A percentile compares a stretch with the other conserved stretches of the same genome.
These are phyloP conservation scores for Gaertneriomyces semiglobifer DNA, from an alignment of 192 early-diverging fungal species.

Conservation along the genomic window DNA sequence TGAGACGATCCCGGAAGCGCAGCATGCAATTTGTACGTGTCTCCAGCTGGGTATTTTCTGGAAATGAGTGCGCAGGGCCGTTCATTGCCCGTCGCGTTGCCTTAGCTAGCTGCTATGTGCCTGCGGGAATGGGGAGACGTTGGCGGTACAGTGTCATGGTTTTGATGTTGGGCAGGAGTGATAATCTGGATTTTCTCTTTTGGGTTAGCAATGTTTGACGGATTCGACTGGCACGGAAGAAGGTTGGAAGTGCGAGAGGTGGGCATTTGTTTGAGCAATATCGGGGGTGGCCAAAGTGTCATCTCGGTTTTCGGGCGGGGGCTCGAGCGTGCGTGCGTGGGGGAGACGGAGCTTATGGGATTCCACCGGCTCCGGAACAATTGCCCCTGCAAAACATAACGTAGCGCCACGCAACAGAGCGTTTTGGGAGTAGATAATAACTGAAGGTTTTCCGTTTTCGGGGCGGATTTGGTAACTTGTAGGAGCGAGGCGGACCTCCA, in stretches of 20 bases:
- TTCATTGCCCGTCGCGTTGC: neutral
- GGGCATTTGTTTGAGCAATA: constrained; percentile 15
- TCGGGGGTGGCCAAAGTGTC: no score
- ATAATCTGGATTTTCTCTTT: constrained; percentile 20
- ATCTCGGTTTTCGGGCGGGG: no score
- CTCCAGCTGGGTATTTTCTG: neutral
- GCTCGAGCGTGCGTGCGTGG: no score
- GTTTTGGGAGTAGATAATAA: neutral
- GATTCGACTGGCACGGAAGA: constrained; percentile 73
- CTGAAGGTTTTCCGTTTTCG: neutral
- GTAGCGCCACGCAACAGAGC: no score
- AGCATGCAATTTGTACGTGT: constrained; percentile 72
- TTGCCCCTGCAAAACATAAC: no score
- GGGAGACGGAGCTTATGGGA: no score
- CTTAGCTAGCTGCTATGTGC: neutral
- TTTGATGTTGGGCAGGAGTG: constrained; percentile 7
- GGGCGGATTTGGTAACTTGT: neutral
- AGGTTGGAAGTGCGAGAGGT: constrained; percentile 80
- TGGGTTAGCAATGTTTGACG: constrained; percentile 71
- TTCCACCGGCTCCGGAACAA: no score
- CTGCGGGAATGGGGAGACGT: neutral
- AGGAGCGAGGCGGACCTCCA: constrained; percentile 12
- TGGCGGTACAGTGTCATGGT: constrained; percentile 2
- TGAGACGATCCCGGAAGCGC: constrained; percentile 61
- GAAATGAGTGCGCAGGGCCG: neutral